Evolutionary conservation across 2,329 filamentous ascomycete species (phyloP).

Genomic region (Microsporum ferrugineum): DNA sequence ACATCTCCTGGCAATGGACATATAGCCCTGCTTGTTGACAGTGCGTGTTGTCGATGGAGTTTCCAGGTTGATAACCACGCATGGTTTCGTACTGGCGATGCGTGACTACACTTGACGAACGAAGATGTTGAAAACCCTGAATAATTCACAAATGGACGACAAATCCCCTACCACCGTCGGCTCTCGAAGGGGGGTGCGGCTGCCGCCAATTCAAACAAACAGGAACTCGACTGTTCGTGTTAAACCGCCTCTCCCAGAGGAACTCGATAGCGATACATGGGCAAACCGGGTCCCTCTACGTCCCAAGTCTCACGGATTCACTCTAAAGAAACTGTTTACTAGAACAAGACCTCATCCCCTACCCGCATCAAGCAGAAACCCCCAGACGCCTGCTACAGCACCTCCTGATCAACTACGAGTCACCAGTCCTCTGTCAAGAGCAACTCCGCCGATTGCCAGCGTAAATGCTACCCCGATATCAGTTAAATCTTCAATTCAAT

Average conservation of each 20-base stretch:
- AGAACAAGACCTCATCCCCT: slow-evolving; percentile 25
- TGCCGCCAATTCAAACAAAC: slow-evolving; percentile 27
- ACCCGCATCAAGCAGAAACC: slow-evolving; percentile 18
- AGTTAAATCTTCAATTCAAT: slow-evolving; percentile 4
- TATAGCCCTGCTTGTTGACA: neutral
- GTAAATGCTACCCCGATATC: slow-evolving; percentile 1
- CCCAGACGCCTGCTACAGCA: slow-evolving; percentile 27
- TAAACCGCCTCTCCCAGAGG: slow-evolving; percentile 18
- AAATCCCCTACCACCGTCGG: slow-evolving; percentile 21
- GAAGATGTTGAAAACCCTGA: neutral
- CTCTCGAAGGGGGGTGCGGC: slow-evolving; percentile 28
- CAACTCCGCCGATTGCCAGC: neutral
- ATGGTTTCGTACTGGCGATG: neutral
- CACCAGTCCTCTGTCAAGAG: neutral
- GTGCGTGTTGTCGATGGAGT: neutral
- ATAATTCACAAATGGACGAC: slow-evolving; percentile 7
- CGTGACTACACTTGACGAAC: neutral
- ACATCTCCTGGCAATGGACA: neutral
- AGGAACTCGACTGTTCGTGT: slow-evolving; percentile 9
- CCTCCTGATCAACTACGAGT: slow-evolving; percentile 10
- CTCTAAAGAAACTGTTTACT: slow-evolving; percentile 28
- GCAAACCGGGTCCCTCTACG: slow-evolving; percentile 25
- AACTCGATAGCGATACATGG: slow-evolving; percentile 19
- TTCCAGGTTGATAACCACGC: neutral
- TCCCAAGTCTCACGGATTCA: slow-evolving; percentile 28